These are phyloP conservation scores for Nannochloropsis oceanica DNA, from an alignment of 108 stramenopile genomes.

Conservation along the genomic window DNA sequence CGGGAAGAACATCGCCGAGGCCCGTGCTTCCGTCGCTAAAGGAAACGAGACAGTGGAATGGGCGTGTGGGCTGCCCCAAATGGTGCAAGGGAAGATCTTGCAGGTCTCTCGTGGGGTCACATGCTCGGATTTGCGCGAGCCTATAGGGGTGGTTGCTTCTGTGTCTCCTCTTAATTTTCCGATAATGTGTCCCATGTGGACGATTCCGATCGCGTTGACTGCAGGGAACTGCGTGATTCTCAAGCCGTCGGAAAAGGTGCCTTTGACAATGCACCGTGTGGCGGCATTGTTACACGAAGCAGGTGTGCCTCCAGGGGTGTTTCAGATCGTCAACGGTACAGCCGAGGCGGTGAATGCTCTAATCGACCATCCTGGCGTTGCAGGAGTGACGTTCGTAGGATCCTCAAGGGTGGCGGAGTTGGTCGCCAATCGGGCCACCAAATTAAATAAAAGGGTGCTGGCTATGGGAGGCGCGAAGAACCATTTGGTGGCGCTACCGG, in stretches of 20 bases:
- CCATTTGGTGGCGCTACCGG: slow-evolving; percentile 77
- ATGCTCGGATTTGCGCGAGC: slow-evolving; percentile 63
- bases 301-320: slow-evolving; percentile 37
- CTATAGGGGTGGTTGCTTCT: slow-evolving; percentile 56
- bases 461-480: slow-evolving; percentile 93
- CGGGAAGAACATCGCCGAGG: slow-evolving; percentile 92
- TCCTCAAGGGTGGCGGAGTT: slow-evolving; percentile 63
- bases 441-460: slow-evolving; percentile 65
- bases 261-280: slow-evolving; percentile 2
- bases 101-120: slow-evolving; percentile 57
- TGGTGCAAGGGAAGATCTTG: not conserved
- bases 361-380: slow-evolving; percentile 33
- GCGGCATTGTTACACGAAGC: slow-evolving; percentile 35
- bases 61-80: slow-evolving; percentile 49
- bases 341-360: slow-evolving; percentile 31
- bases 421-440: slow-evolving; percentile 53
- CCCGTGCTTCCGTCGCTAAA: slow-evolving; percentile 49
- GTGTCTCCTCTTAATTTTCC: slow-evolving; percentile 36
- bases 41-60: slow-evolving; percentile 96
- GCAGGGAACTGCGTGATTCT: slow-evolving; percentile 79
- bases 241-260: slow-evolving; percentile 55
- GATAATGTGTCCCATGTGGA: slow-evolving; percentile 81
- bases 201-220: slow-evolving; percentile 81
- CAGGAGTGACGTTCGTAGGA: slow-evolving; percentile 81
- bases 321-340: slow-evolving; percentile 39